These are phyloP conservation scores for Pisolithus tinctorius DNA, from an alignment of 768 basidiomycete genomes.

Conservation along the genomic window DNA sequence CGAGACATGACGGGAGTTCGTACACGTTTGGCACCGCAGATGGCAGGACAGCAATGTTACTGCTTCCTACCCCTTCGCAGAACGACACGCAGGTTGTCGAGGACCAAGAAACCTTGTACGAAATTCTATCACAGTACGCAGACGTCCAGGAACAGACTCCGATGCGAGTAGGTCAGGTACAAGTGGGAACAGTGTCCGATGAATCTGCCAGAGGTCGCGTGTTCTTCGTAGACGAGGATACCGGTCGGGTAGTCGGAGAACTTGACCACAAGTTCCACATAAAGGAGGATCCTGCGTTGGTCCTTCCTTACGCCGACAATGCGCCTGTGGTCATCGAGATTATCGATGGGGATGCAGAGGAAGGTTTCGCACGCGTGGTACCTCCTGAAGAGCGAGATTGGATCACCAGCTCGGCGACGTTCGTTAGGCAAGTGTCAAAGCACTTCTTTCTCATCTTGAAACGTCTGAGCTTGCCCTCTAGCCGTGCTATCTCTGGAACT, in stretches of 20 bases:
- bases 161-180: constrained; percentile 9
- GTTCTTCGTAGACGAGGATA: constrained; percentile 66
- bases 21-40: constrained; percentile 19
- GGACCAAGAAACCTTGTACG: constrained; percentile 60
- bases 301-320: constrained; percentile 42
- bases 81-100: constrained; percentile 36
- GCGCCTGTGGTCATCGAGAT: constrained; percentile 71
- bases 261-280: constrained; percentile 51
- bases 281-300: constrained; percentile 52
- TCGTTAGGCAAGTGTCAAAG: constrained; percentile 3
- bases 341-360: constrained; percentile 38
- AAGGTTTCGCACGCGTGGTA: constrained; percentile 48
- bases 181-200: constrained; percentile 18
- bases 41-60: constrained; percentile 15
- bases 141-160: constrained; percentile 30
- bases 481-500: constrained; percentile 57
- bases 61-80: constrained; percentile 18
- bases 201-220: constrained; percentile 45
- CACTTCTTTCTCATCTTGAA: too few relatives aligned
- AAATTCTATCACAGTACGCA: constrained; percentile 60
- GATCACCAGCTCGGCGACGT: constrained; percentile 32
- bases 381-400: constrained; percentile 29
- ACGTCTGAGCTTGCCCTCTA: too few relatives aligned
- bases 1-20: not conserved
- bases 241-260: constrained; percentile 66